Evolutionary conservation across 495 filamentous ascomycete species (phyloP).

Genomic region (Bathelium albidoporum): DNA sequence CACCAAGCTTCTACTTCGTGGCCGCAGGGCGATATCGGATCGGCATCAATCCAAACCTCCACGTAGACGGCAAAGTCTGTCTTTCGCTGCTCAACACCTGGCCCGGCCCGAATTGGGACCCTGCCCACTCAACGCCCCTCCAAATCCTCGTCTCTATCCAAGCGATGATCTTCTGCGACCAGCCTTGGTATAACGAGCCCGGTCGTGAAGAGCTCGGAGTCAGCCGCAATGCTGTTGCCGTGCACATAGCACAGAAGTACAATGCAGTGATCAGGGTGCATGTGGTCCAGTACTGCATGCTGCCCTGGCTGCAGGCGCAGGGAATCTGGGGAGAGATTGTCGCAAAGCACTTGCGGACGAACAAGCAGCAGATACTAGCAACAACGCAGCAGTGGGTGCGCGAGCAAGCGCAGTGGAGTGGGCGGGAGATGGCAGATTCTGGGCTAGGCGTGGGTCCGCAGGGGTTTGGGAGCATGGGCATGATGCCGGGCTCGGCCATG

Average conservation of each 20-base stretch:
- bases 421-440: neutral
- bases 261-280: neutral
- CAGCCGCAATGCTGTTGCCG: neutral
- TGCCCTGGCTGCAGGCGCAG: neutral
- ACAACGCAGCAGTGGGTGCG: neutral
- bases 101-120: slow-evolving; percentile 44
- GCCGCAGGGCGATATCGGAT: slow-evolving; percentile 38
- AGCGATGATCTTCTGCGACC: slow-evolving; percentile 48
- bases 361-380: neutral
- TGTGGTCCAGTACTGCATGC: neutral
- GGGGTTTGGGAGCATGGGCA: neutral
- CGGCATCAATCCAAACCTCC: slow-evolving; percentile 52
- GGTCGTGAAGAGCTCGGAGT: slow-evolving; percentile 25
- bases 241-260: neutral
- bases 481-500: neutral
- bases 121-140: slow-evolving; percentile 43
- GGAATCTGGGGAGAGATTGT: slow-evolving; percentile 2
- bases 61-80: slow-evolving; percentile 47
- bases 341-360: neutral
- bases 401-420: neutral
- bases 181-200: slow-evolving; percentile 52
- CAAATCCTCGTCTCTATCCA: slow-evolving; percentile 53
- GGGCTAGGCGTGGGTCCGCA: neutral
- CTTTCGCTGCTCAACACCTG: slow-evolving; percentile 53
- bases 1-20: slow-evolving; percentile 42